Evolutionary conservation across 2,329 filamentous ascomycete genomes (phyloP).

Genomic region (Xylariaceae sp.): DNA sequence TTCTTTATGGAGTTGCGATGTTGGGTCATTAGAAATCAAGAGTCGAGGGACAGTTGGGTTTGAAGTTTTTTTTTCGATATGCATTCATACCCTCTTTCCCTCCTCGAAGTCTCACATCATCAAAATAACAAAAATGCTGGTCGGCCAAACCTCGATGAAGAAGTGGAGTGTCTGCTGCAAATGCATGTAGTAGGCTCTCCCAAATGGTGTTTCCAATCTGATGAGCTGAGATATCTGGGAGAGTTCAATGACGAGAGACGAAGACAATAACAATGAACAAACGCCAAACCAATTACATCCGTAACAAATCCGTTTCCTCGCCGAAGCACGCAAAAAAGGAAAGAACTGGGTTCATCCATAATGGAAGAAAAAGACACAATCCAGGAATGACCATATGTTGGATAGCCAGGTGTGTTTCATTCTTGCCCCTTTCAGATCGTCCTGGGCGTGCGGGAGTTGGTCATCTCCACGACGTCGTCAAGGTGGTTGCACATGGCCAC

Average conservation of each 20-base stretch:
- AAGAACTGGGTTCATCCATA: neutral
- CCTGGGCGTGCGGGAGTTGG: conserved; percentile 59
- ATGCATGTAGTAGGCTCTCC: conserved; percentile 40
- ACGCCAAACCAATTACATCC: conserved; percentile 27
- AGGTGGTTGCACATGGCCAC: conserved; percentile 98
- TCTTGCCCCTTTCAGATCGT: conserved; percentile 45
- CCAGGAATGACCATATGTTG: conserved; percentile 14
- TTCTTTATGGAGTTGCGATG: conserved; percentile 25
- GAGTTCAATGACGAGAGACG: conserved; percentile 39
- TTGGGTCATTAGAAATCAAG: conserved; percentile 33
- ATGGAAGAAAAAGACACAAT: conserved; percentile 24
- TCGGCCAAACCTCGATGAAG: conserved; percentile 47
- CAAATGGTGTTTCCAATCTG: conserved; percentile 51
- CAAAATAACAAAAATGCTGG: conserved; percentile 34
- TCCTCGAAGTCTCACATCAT: conserved; percentile 34
- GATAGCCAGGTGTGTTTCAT: conserved; percentile 1
- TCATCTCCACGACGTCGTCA: conserved; percentile 88
- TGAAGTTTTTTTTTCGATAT: conserved; percentile 18
- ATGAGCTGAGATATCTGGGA: conserved; percentile 36
- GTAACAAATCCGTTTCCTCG: conserved; percentile 26
- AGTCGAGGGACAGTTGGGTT: conserved; percentile 19
- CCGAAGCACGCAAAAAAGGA: conserved; percentile 18
- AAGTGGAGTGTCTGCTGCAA: conserved; percentile 43
- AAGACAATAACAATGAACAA: conserved; percentile 36
- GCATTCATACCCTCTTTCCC: conserved; percentile 40